Evolutionary conservation across 768 basidiomycete genomes (phyloP).

Genomic region (Daedaleopsis nitida): DNA sequence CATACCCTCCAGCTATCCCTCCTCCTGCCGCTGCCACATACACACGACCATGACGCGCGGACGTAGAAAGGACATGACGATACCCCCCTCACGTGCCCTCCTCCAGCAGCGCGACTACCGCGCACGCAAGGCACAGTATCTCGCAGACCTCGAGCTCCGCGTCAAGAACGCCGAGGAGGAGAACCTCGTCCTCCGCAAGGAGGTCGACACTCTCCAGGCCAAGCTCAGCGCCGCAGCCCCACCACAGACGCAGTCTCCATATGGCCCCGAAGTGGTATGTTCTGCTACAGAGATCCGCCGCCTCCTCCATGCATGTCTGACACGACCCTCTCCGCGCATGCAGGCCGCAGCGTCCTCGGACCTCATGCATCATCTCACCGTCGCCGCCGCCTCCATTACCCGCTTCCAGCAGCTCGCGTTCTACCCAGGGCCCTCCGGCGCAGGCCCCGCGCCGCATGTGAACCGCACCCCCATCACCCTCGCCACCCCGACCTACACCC

Average conservation of each 20-base stretch:
- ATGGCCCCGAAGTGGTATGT: slow-evolving; percentile 34
- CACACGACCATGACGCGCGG: slow-evolving; percentile 56
- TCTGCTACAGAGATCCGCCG: not conserved
- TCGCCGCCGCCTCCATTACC: slow-evolving; percentile 49
- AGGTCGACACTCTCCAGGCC: slow-evolving; percentile 47
- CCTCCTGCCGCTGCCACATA: not conserved
- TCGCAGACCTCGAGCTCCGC: slow-evolving; percentile 57
- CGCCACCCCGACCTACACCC: slow-evolving; percentile 25
- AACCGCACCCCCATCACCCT: slow-evolving; percentile 28
- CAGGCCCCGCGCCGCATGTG: slow-evolving; percentile 22
- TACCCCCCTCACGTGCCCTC: slow-evolving; percentile 58
- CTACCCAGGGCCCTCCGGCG: slow-evolving; percentile 24
- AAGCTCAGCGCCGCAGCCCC: slow-evolving; percentile 32
- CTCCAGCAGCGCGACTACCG: slow-evolving; percentile 68
- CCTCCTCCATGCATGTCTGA: slow-evolving; percentile 25
- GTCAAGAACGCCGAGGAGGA: slow-evolving; percentile 57
- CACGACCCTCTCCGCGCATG: slow-evolving; percentile 14
- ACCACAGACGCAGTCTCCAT: slow-evolving; percentile 17
- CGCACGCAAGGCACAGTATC: slow-evolving; percentile 58
- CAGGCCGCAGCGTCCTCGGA: slow-evolving; percentile 57
- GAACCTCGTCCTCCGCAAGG: slow-evolving; percentile 49
- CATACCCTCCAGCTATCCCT: too few relatives aligned
- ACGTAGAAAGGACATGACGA: slow-evolving; percentile 64
- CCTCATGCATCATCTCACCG: slow-evolving; percentile 49
- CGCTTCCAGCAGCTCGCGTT: slow-evolving; percentile 55